phyloP scores from a whole-genome alignment of 1,284 basidiomycete genomes.

The Naganishia sp. region DNA sequence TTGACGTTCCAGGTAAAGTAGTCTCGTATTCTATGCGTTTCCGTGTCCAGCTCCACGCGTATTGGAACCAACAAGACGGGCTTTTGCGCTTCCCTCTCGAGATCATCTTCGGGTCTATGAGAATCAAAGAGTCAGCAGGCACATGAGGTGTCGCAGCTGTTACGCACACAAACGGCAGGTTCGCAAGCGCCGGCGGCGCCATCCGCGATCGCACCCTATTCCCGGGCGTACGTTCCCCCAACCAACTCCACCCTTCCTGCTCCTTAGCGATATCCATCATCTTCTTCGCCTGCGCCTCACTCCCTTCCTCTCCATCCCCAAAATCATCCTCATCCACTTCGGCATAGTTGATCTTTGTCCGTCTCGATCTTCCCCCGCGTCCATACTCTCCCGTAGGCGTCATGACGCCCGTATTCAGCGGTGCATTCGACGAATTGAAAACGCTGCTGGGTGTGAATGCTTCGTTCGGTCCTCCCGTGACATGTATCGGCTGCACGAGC shows the following conservation, averaged over 20 bases:
- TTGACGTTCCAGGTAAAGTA: slow-evolving; percentile 35
- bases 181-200: slow-evolving; percentile 60
- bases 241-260: slow-evolving; percentile 72
- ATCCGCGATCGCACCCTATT: slow-evolving; percentile 69
- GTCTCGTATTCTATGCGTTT: slow-evolving; percentile 33
- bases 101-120: slow-evolving; percentile 57
- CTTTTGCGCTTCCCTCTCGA: slow-evolving; percentile 66
- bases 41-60: slow-evolving; percentile 29
- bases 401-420: slow-evolving; percentile 49
- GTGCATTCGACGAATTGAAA: slow-evolving; percentile 44
- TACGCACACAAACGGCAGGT: slow-evolving; percentile 65
- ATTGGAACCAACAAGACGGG: slow-evolving; percentile 57
- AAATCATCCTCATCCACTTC: slow-evolving; percentile 68
- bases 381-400: slow-evolving; percentile 28
- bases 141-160: neutral
- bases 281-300: slow-evolving; percentile 53
- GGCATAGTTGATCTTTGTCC: slow-evolving; percentile 78
- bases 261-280: slow-evolving; percentile 57
- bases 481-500: slow-evolving; percentile 81
- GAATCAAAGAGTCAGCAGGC: neutral
- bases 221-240: slow-evolving; percentile 80
- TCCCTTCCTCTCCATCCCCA: slow-evolving; percentile 60
- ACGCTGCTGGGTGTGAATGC: slow-evolving; percentile 35
- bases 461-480: slow-evolving; percentile 54
- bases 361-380: slow-evolving; percentile 38